phyloP scores from a whole-genome alignment of 164 flowering plant genomes.

The Santalum album region DNA sequence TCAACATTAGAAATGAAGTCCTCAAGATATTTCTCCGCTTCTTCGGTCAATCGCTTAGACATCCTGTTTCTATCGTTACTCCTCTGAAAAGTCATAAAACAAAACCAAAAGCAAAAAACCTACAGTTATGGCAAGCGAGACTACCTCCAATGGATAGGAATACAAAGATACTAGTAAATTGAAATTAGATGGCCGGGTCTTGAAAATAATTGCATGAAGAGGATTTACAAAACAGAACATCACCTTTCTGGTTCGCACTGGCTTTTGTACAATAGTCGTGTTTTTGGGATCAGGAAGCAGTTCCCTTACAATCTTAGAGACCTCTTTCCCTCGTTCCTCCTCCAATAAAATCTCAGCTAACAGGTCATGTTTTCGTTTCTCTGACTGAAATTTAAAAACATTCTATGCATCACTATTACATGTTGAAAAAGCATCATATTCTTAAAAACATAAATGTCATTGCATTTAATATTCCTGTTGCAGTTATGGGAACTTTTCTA shows the following conservation, averaged over 20 bases:
- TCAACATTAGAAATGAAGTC: constrained; percentile 89
- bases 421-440: not conserved
- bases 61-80: constrained; percentile 60
- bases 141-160: not conserved
- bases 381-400: constrained; percentile 34
- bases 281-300: constrained; percentile 43
- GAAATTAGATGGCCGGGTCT: not conserved
- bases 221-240: not conserved
- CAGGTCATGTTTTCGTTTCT: constrained; percentile 66
- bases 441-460: not conserved
- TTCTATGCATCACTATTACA: not conserved
- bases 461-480: not conserved
- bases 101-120: not conserved
- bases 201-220: not conserved
- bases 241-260: constrained; percentile 58
- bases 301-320: constrained; percentile 56
- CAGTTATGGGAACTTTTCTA: not conserved
- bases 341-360: constrained; percentile 56
- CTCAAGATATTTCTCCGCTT: constrained; percentile 85
- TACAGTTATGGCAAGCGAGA: not conserved
- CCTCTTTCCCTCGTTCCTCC: constrained; percentile 59
- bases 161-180: not conserved
- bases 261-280: constrained; percentile 26
- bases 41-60: constrained; percentile 69
- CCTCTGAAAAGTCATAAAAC: constrained; percentile 61